Evolutionary conservation across 768 basidiomycete species (phyloP).

Genomic region (Cyathus striatus): DNA sequence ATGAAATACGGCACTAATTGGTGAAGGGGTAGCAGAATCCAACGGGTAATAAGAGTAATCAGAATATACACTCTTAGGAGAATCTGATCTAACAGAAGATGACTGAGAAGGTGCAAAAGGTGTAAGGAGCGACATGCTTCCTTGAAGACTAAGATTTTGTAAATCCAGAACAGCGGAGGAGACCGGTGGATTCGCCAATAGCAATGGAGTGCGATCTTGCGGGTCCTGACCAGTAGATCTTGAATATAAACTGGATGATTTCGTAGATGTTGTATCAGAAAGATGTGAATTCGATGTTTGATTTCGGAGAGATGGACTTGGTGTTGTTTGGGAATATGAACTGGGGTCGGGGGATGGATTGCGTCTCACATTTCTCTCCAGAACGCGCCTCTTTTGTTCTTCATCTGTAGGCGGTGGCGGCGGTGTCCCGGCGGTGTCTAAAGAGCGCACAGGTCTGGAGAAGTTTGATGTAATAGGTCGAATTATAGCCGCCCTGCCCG

Average conservation of each 20-base stretch:
- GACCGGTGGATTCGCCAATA: no score
- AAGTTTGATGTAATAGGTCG: constrained; percentile 50
- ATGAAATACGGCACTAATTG: constrained; percentile 18
- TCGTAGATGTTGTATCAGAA: background rate
- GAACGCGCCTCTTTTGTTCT: constrained; percentile 41
- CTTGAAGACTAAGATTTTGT: background rate
- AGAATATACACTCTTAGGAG: constrained; percentile 48
- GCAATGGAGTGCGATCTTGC: no score
- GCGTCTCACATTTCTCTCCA: constrained; percentile 55
- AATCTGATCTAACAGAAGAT: constrained; percentile 28
- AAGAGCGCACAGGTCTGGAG: constrained; percentile 46
- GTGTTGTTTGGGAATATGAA: constrained; percentile 4
- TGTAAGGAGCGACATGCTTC: background rate
- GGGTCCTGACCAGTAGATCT: no score
- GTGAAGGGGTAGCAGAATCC: constrained; percentile 40
- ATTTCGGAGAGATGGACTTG: background rate
- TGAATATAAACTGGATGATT: no score
- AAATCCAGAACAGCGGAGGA: background rate
- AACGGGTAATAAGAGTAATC: constrained; percentile 64
- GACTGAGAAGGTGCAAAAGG: constrained; percentile 15
- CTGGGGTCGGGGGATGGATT: constrained; percentile 20
- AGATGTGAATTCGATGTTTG: background rate
- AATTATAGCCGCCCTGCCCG: constrained; percentile 38
- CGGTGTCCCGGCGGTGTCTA: constrained; percentile 16
- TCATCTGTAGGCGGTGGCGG: constrained; percentile 26